Evolutionary conservation across 495 filamentous ascomycete genomes (phyloP).

Genomic region (Bacidia rubella): DNA sequence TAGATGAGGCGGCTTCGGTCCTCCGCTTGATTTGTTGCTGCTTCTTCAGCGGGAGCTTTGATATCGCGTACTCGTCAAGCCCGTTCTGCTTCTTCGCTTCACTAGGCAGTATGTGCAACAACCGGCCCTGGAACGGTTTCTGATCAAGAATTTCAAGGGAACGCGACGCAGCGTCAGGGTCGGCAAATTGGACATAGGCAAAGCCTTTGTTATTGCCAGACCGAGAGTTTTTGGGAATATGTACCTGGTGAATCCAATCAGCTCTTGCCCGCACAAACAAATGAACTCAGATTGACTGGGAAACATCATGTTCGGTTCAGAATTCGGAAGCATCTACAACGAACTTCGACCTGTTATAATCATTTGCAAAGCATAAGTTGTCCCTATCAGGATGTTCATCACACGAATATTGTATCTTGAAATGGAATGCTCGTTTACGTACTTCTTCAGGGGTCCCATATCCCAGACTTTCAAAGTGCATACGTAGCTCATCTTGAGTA

Average conservation of each 20-base stretch:
- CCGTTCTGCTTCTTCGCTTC: conserved; percentile 64
- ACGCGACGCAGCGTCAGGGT: conserved; percentile 55
- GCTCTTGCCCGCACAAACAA: conserved; percentile 16
- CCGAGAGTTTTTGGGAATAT: conserved; percentile 57
- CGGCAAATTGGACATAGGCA: conserved; percentile 65
- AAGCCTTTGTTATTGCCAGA: conserved; percentile 68
- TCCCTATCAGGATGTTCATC: conserved; percentile 99
- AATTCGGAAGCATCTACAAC: conserved; percentile 67
- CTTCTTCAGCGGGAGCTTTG: conserved; percentile 85
- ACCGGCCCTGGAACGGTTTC: conserved; percentile 76
- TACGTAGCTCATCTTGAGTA: conserved; percentile 61
- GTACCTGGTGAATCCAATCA: conserved; percentile 48
- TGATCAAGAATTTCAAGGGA: conserved; percentile 67
- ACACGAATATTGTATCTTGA: conserved; percentile 24
- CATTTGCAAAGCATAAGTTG: conserved; percentile 76
- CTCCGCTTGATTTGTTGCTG: conserved; percentile 80
- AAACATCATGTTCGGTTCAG: conserved; percentile 33
- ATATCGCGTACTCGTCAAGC: conserved; percentile 74
- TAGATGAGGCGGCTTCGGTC: conserved; percentile 55
- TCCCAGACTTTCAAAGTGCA: conserved; percentile 40
- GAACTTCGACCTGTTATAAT: conserved; percentile 54
- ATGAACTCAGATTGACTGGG: conserved; percentile 15
- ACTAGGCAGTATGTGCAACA: conserved; percentile 78
- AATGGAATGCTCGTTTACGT: conserved; percentile 25
- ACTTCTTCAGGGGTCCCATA: conserved; percentile 81